phyloP scores from a whole-genome alignment of 1,284 basidiomycete species.

The Puccinia coronata region DNA sequence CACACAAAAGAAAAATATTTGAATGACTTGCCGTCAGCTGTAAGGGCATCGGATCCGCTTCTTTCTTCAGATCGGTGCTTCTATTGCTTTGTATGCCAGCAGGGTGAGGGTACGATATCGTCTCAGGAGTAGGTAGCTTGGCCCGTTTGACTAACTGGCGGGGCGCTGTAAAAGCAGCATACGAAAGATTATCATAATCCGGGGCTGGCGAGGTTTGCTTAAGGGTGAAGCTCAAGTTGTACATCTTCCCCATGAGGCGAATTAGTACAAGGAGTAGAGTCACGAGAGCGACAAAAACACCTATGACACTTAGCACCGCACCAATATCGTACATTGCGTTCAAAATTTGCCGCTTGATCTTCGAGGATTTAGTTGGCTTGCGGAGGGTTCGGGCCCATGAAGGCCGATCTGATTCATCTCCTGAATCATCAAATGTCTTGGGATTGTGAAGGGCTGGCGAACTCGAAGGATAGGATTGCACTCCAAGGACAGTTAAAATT shows the following conservation, averaged over 20 bases:
- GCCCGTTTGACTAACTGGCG: neutral
- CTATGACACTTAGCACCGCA: slow-evolving; percentile 9
- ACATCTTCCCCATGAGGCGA: neutral
- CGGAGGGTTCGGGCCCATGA: neutral
- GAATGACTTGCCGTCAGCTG: slow-evolving; percentile 34
- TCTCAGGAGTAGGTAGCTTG: neutral
- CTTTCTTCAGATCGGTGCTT: neutral
- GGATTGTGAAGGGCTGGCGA: neutral
- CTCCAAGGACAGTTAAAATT: neutral
- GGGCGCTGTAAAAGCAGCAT: neutral
- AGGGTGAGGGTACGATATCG: neutral
- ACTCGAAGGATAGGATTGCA: neutral
- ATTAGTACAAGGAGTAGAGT: neutral
- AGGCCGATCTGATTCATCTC: slow-evolving; percentile 14
- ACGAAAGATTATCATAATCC: neutral
- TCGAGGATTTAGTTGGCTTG: neutral
- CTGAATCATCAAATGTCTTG: slow-evolving; percentile 33
- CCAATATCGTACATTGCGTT: slow-evolving; percentile 24
- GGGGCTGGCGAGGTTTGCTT: neutral
- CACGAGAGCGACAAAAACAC: slow-evolving; percentile 3
- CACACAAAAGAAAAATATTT: neutral
- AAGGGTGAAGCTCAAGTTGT: neutral
- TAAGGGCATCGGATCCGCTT: neutral
- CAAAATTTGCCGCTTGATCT: slow-evolving; percentile 9
- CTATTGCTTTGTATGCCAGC: neutral